Evolutionary conservation across 2,329 filamentous ascomycete species (phyloP), one percentile per base, ranked within the genome.

Genomic region (Aspergillaceae sp.): DNA sequence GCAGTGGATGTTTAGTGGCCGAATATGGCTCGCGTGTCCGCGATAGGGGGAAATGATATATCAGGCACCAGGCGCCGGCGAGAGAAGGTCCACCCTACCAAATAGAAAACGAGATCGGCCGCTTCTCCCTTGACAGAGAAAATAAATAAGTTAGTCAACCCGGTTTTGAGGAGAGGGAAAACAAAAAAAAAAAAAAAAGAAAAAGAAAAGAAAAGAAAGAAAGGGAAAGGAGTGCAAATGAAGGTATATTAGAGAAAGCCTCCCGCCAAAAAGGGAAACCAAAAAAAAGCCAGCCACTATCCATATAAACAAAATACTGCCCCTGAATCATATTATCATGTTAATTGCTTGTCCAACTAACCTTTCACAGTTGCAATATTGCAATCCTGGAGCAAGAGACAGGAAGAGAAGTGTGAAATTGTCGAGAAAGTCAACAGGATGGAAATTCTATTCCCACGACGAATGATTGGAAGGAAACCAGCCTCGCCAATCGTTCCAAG

Each of bases 381-480:
- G 19, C 30, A 32, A 32, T 6, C 6, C 30, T 9, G 30, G 30
- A 32, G 8, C 5, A 32, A 32, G 30, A 32, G 6, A 32, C 30
- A 32, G 30, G 30, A 32, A 9, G 30, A 32, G 30, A 9, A 5
- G 2, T 5, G 2, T 2, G 19, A 19, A 19, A 19, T 19, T 19
- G 19, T 19, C 19, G 19, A 19, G 19, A 19, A 19, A 19, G 33
- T n/a, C 33, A 8, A 34, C 8, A 34, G 33, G 8, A 34, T 34
- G 33, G 33, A 34, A 8, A 34, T 34, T 37, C 35, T n/a, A 37
- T 6, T n/a, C 8, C 9, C 11, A 26, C 10, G 40, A 42, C 43
- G 40, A 52, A 45, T 37, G 49, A 56, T 51, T 51, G 53, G 49
- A 54, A 48, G 38, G 48, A 54, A 51, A 47, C 56, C 56, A 55